Percentiles rank a stretch among this genome's conserved stretches.
These are phyloP conservation scores for Suillus subaureus DNA, from an alignment of 768 basidiomycete genomes.

Conservation along the genomic window DNA sequence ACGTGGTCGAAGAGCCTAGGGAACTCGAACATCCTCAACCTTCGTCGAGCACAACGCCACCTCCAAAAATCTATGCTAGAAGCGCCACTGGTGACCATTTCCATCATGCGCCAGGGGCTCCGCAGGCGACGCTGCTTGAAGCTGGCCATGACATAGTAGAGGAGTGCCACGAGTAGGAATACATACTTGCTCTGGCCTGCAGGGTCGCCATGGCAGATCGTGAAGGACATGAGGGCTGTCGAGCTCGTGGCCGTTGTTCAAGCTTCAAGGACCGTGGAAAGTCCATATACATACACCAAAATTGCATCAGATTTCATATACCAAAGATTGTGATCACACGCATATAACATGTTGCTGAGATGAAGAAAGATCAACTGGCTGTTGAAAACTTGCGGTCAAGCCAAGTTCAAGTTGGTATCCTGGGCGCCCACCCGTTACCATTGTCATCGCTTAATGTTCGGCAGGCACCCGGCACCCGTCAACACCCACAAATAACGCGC, in stretches of 20 bases:
- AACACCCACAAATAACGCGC: too few species aligned
- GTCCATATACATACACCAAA: neutral
- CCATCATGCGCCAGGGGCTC: neutral
- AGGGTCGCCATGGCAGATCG: neutral
- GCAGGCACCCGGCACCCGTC: too few species aligned
- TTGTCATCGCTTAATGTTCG: too few species aligned
- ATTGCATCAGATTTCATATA: neutral
- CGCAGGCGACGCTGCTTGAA: neutral
- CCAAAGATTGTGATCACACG: neutral
- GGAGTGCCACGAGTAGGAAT: neutral
- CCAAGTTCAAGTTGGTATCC: too few species aligned
- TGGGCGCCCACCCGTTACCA: too few species aligned
- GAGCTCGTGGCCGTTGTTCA: neutral
- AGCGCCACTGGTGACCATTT: neutral
- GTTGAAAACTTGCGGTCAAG: neutral
- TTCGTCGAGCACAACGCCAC: neutral
- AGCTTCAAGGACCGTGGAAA: neutral
- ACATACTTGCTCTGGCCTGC: neutral
- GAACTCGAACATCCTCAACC: neutral
- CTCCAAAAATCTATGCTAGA: neutral
- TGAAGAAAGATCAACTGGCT: neutral
- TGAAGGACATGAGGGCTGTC: neutral
- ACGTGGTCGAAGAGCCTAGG: neutral
- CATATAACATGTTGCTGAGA: neutral
- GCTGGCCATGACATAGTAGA: neutral